Base-by-base conservation (phyloP, 2,329 filamentous ascomycete genomes). In the Bipolaris cookei region DNA sequence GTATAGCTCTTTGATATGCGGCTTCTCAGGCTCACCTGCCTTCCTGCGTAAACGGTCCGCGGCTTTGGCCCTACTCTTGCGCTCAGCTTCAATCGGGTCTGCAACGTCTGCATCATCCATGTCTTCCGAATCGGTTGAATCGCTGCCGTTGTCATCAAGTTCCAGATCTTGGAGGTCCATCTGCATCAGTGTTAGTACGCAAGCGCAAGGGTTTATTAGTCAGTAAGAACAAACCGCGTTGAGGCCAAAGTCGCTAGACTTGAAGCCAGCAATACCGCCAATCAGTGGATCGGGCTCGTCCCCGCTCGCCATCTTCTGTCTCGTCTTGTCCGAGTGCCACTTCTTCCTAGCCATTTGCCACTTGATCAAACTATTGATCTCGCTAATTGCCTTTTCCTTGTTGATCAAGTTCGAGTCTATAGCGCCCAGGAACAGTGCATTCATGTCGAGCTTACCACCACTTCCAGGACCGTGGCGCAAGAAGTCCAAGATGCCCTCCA, bases 291-390 rank as follows among this genome's bases (percentile, higher is more conserved):
- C 80, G 8, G 74, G 74, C 35, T 81, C 80, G 5, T 82, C 82
- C 6, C 74, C 82, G 3, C 92, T 92, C 0, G 95, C 95, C 95
- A 99, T 98, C 83, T 99, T 99, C 80, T 98, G 95, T 51, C 93
- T 83, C 7, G 95, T 99, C 83, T 99, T 99, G 78, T 96, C 92
- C 59, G 94, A 88, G 75, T 99, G 95, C 95, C 95, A 99, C 79
- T 94, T 94, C 83, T 99, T 98, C 53, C 95, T 84, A 39, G 91
- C 91, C 73, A 93, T 91, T 76, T 99, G 95, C 95, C 95, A 99
- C 45, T 88, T 83, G 66, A 99, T 95, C 47, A 99, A 82, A 28
- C 84, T 81, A 70, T 98, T 87, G 70, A 98, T 93, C 78, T 99
- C 95, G 3, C 79, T 79, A 7, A 93, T 86, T 0, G 90, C 90